Percentiles rank a stretch among this genome's conserved stretches.
These are phyloP conservation scores for Secale cereale DNA, from an alignment of 176 grass and related monocot species.

Conservation along the genomic window DNA sequence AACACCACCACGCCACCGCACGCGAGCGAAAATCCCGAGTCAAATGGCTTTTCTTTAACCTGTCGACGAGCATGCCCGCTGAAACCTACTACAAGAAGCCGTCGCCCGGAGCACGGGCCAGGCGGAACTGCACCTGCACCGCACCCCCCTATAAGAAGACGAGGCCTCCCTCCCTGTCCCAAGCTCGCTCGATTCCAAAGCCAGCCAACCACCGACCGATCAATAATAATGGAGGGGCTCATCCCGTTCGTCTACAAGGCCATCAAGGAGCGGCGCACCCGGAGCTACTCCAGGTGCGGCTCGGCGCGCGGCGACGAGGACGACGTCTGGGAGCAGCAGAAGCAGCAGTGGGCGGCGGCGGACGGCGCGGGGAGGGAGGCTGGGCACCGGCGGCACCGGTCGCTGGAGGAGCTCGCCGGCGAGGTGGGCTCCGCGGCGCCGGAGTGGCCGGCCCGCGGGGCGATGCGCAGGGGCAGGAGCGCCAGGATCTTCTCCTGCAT, in stretches of 20 bases:
- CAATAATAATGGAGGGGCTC: conserved; percentile 57
- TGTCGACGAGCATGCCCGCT: not conserved
- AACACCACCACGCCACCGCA: conserved; percentile 18
- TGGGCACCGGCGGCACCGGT: conserved; percentile 51
- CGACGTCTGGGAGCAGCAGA: conserved; percentile 25
- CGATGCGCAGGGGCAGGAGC: conserved; percentile 31
- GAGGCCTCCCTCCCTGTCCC: not conserved
- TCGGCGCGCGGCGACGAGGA: not conserved
- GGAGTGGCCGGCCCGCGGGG: not conserved
- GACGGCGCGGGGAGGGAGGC: conserved; percentile 17
- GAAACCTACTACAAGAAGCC: not conserved
- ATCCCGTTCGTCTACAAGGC: conserved; percentile 82
- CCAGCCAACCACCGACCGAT: not conserved
- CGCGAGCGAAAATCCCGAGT: not conserved
- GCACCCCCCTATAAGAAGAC: conserved; percentile 4
- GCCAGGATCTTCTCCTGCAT: conserved; percentile 62
- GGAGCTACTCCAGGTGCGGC: conserved; percentile 62
- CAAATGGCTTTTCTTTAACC: conserved; percentile 11
- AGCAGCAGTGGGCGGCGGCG: not conserved
- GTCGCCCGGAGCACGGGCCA: not conserved
- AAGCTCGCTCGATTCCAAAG: not conserved
- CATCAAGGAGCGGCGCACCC: conserved; percentile 59
- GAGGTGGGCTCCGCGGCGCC: conserved; percentile 39
- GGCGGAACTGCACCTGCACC: not conserved
- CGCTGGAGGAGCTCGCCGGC: conserved; percentile 56